Percentiles rank a stretch among this genome's conserved stretches.
Evolutionary conservation across 1,284 basidiomycete species (phyloP).

Genomic region (Wolfiporia cocos): DNA sequence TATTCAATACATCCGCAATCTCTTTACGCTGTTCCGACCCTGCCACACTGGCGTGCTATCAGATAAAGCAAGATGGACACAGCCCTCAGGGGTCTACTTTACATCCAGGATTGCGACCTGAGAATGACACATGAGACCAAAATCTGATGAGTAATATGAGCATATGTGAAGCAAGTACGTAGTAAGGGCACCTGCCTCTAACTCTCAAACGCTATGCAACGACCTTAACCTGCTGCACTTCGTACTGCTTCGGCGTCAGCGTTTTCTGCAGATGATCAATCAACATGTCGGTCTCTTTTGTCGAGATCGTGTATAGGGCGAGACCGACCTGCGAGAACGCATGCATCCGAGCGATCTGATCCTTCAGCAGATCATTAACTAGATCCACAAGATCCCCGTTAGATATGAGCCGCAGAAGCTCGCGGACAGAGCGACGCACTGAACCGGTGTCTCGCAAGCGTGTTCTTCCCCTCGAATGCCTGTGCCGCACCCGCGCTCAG

Average conservation of each 20-base stretch:
- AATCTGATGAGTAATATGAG: too few relatives aligned
- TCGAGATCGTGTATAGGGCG: neutral
- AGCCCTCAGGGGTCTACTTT: too few relatives aligned
- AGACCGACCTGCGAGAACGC: conserved; percentile 73
- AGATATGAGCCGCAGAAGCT: neutral
- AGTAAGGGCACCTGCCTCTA: too few relatives aligned
- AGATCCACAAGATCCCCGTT: neutral
- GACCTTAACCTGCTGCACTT: conserved; percentile 41
- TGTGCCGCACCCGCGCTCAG: conserved; percentile 18
- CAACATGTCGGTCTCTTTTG: too few relatives aligned
- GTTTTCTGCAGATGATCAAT: conserved; percentile 48
- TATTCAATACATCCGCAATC: neutral
- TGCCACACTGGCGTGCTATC: too few relatives aligned
- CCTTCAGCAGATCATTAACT: conserved; percentile 75
- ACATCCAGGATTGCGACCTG: too few relatives aligned
- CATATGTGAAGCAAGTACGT: too few relatives aligned
- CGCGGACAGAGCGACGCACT: conserved; percentile 33
- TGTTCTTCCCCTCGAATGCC: conserved; percentile 71
- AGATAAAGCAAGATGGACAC: too few relatives aligned
- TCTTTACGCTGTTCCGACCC: too few relatives aligned
- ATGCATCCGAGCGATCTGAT: conserved; percentile 71
- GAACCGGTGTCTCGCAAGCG: conserved; percentile 63
- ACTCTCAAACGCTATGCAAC: too few relatives aligned
- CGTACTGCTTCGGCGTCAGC: conserved; percentile 67
- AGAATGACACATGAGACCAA: too few relatives aligned